Conservation (phyloP, 2,329 filamentous ascomycete genomes). For the Aspergillus transmontanensis region DNA sequence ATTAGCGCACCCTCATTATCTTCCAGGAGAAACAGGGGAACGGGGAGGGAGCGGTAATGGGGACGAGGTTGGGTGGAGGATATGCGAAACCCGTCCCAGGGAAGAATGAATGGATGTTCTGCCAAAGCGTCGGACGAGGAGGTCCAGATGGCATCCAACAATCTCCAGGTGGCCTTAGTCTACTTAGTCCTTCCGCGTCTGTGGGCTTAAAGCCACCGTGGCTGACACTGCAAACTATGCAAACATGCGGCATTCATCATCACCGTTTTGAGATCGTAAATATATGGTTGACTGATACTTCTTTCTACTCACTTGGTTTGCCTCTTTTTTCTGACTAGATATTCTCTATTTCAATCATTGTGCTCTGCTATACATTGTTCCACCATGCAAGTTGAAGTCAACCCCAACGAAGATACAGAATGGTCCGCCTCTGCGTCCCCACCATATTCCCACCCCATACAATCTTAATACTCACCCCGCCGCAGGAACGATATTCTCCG, state of each 20-base stretch:
- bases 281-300: neutral
- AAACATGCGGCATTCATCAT: conserved; percentile 41
- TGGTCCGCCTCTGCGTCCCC: conserved; percentile 56
- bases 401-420: conserved; percentile 97
- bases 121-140: conserved; percentile 17
- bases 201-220: conserved; percentile 30
- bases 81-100: conserved; percentile 3
- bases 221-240: conserved; percentile 36
- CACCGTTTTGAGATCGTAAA: neutral
- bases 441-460: conserved; percentile 6
- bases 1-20: conserved; percentile 38
- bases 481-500: conserved; percentile 95
- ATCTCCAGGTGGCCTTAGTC: conserved; percentile 41
- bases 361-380: neutral
- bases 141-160: conserved; percentile 22
- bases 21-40: conserved; percentile 10
- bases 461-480: conserved; percentile 16
- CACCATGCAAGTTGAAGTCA: conserved; percentile 74
- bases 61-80: conserved; percentile 13
- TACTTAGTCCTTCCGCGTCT: conserved; percentile 33
- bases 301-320: neutral
- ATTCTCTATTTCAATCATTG: neutral
- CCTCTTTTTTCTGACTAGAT: conserved; percentile 25
- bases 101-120: conserved; percentile 19
- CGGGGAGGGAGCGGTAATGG: conserved; percentile 4